Percentiles rank a stretch among this genome's conserved stretches.
Conservation (phyloP, 257 asterid genomes). For the Primulina tabacum region DNA sequence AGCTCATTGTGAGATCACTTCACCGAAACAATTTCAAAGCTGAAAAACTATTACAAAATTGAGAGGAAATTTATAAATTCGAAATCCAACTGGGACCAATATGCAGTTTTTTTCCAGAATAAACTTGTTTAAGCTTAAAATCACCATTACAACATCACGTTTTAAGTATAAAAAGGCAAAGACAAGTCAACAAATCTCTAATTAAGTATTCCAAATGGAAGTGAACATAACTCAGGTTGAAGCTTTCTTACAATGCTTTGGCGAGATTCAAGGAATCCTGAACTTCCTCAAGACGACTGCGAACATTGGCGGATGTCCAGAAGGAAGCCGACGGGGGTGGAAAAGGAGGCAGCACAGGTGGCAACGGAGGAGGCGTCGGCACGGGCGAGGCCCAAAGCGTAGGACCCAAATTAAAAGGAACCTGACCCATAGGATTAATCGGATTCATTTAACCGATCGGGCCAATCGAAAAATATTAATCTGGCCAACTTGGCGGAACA, state of each 20-base stretch:
- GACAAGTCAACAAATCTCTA: neutral
- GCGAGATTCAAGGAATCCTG: conserved; percentile 43
- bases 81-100: too few relatives aligned
- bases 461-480: neutral
- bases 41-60: too few relatives aligned
- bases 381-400: conserved; percentile 35
- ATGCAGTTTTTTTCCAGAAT: neutral
- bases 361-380: conserved; percentile 32
- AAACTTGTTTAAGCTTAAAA: neutral
- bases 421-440: conserved; percentile 47
- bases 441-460: conserved; percentile 19
- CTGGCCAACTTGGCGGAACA: too few relatives aligned
- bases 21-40: neutral
- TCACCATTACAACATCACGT: neutral
- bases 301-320: conserved; percentile 48
- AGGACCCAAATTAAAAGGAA: conserved; percentile 34
- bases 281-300: conserved; percentile 43
- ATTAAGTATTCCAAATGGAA: neutral
- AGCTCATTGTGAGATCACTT: neutral
- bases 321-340: conserved; percentile 63
- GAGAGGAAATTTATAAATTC: too few relatives aligned
- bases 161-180: neutral
- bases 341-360: conserved; percentile 47
- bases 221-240: neutral
- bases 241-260: conserved; percentile 41